Evolutionary conservation across 2,329 filamentous ascomycete species (phyloP).

Genomic region (Fonsecaea erecta): DNA sequence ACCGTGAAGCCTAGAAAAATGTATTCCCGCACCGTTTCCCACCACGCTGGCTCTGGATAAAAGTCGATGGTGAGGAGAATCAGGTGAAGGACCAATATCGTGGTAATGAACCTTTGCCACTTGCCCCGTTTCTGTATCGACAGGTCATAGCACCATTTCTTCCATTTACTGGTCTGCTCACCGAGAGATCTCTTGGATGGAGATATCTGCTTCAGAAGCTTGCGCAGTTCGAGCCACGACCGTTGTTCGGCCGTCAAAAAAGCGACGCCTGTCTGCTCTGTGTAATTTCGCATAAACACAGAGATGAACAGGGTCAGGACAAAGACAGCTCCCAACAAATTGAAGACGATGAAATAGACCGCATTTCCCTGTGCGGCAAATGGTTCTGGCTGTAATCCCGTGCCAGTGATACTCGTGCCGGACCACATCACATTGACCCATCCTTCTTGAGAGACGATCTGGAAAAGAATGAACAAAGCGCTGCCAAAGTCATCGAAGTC

Average conservation of each 20-base stretch:
- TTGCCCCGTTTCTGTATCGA: conserved; percentile 91
- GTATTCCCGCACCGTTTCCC: conserved; percentile 70
- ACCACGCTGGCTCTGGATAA: conserved; percentile 72
- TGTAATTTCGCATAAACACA: conserved; percentile 99
- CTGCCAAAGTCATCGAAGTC: conserved; percentile 95
- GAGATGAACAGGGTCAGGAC: conserved; percentile 97
- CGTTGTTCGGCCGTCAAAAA: conserved; percentile 94
- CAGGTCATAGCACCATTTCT: conserved; percentile 91
- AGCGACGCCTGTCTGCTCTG: conserved; percentile 95
- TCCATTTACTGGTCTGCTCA: conserved; percentile 76
- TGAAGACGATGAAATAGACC: conserved; percentile 94
- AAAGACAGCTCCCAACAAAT: conserved; percentile 93
- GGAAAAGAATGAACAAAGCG: conserved; percentile 93
- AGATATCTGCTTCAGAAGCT: conserved; percentile 87
- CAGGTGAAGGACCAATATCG: conserved; percentile 79
- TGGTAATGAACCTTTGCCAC: conserved; percentile 85
- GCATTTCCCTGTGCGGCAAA: conserved; percentile 80
- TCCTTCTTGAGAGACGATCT: conserved; percentile 97
- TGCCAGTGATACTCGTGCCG: conserved; percentile 79
- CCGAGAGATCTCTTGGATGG: conserved; percentile 90
- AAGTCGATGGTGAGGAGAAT: conserved; percentile 83
- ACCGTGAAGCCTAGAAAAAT: conserved; percentile 82
- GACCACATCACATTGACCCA: conserved; percentile 93
- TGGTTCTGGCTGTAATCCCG: conserved; percentile 71
- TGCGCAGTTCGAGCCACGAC: conserved; percentile 93